Evolutionary conservation across 1,284 basidiomycete species (phyloP), one percentile per base, ranked within the genome.

Genomic region (Mycosarcoma mackinlayi): DNA sequence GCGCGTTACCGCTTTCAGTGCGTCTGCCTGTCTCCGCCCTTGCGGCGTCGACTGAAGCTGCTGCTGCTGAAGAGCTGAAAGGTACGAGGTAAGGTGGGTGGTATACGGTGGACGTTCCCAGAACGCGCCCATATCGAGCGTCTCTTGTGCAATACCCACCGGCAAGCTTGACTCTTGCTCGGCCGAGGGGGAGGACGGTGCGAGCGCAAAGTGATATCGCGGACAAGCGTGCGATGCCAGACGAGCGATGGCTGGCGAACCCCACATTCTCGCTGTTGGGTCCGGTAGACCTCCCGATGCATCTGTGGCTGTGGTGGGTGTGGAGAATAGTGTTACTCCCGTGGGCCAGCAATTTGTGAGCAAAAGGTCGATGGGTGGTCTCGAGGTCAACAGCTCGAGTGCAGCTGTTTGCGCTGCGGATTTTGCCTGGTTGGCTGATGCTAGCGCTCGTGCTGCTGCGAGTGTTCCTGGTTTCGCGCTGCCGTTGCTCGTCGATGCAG

Each of bases 91-190:
- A 0, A 73, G 52, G 23, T 64, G 56, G 28, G 75, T 78, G 14
- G 46, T 19, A 57, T 79, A 82, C 10, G 80, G 80, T 28, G 66
- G 54, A 0, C 80, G 66, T 44, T 82, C 80, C 68, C 73, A 82
- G 47, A 77, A 82, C 9, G 62, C 62, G 19, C 80, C 80, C 35
- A 50, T 61, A 11, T 28, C 40, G 5, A 66, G 39, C 14, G 60
- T 50, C 6, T 68, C 66, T 4, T 33, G 11, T 0, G 33, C 45
- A 11, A 73, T 56, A 1, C 67, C 70, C 1, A 75, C 70, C 6
- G 69, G 68, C 3, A 53, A 13, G 10, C 8, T 21, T 13, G 19
- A n/a, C 19, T 38, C 19, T 38, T 21, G 18, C 11, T 49, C 50
- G 1, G 28, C 23, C 8, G 45, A 31, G 7, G 46, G 7, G 1